Conservation (phyloP, 306 rosid species). For the Sechiopsis laciniata region DNA sequence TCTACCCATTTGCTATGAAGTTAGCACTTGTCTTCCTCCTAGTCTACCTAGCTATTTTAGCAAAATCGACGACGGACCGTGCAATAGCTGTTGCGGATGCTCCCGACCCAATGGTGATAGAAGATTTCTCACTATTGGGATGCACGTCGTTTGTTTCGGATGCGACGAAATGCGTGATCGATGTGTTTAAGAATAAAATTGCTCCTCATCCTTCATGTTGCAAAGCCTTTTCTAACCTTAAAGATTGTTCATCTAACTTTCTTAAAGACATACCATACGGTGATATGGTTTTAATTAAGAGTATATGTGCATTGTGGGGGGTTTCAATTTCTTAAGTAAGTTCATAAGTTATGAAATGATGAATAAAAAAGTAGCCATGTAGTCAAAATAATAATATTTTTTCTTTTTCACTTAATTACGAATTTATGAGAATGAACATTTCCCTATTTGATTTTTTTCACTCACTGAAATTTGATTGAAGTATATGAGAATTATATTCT, state of each 20-base stretch:
- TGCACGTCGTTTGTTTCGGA: neutral
- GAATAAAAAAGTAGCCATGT: neutral
- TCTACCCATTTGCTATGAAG: neutral
- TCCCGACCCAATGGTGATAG: neutral
- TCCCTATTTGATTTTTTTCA: no score
- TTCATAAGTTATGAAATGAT: neutral
- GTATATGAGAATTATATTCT: no score
- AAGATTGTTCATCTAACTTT: neutral
- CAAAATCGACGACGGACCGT: neutral
- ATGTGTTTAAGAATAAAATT: neutral
- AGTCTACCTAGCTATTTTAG: neutral
- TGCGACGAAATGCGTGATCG: neutral
- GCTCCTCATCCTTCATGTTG: slow-evolving; percentile 5
- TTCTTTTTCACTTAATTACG: no score
- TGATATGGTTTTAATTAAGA: neutral
- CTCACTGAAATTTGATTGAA: no score
- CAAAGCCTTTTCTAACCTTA: neutral
- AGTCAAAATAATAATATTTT: no score
- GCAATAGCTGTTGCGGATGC: neutral
- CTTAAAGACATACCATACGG: neutral
- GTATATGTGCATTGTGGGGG: neutral
- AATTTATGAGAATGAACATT: neutral
- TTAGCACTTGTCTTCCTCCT: neutral
- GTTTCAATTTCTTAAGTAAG: neutral
- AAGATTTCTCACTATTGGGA: neutral